Base-by-base conservation (phyloP, 169 alveolate species). In the Plasmodium knowlesi region DNA sequence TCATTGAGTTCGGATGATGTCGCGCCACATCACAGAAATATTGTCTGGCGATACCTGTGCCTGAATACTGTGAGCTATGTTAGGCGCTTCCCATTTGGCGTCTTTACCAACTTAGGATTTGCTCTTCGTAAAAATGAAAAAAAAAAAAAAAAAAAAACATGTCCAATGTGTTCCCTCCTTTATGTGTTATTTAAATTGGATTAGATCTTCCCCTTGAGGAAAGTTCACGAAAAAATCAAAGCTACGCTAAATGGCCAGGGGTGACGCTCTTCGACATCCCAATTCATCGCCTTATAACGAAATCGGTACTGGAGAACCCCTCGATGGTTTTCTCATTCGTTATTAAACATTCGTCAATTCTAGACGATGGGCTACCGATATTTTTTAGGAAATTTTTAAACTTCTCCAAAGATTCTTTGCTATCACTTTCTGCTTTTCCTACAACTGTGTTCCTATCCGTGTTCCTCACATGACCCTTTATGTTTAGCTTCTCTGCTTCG, bases 361-460 rank as follows among this genome's bases (percentile, higher is more conserved):
- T 93, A 1, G 97, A 96, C 9, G 95, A 95, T 0, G 97, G 97
- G 39, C 97, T 95, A 5, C 97, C 97, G 25, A 94, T 92, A 71
- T 84, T 78, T 50, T 92, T 93, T 25, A 96, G 88, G 54, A 96
- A 96, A 37, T 94, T 95, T 34, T 83, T 93, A 83, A 96, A 96
- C 25, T 71, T 43, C 14, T 94, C 90, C 85, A 96, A 80, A 5
- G 93, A 53, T 54, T 92, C 94, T 81, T 61, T 93, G 43, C 71
- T 90, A 22, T 46, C 43, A 25, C 96, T 83, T 74, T 96, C 96
- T 0, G 97, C 96, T 34, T 54, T 95, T 25, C 97, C 97, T 32
- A 85, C 34, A 5, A 96, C 97, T 46, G 97, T 95, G 46, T 96
- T 96, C 54, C 92, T 95, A 16, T 84, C 46, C 10, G 96, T 96